These are phyloP conservation scores for Podaxis sp. DNA, from an alignment of 768 basidiomycete genomes.

Conservation along the genomic window DNA sequence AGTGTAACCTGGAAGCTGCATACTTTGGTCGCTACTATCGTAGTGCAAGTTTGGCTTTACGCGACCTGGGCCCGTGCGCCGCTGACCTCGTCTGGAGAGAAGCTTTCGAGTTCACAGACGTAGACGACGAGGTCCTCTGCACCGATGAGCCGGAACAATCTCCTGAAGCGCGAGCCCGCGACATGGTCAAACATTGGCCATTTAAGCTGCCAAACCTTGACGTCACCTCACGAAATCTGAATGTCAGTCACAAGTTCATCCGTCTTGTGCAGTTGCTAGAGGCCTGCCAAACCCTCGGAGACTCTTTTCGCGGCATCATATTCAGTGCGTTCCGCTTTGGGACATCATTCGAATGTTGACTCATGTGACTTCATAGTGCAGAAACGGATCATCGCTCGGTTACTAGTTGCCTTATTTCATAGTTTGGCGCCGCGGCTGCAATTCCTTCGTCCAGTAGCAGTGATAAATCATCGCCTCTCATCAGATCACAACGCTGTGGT, in stretches of 20 bases:
- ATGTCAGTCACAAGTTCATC: conserved; percentile 65
- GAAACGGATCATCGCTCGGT: conserved; percentile 45
- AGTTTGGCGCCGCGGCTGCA: conserved; percentile 43
- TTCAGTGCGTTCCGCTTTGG: conserved; percentile 41
- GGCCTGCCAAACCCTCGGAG: conserved; percentile 47
- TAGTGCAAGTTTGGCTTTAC: conserved; percentile 39
- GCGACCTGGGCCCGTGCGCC: conserved; percentile 64
- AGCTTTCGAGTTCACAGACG: conserved; percentile 37
- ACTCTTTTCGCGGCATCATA: conserved; percentile 60
- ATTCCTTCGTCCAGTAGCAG: conserved; percentile 51
- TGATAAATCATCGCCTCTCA: conserved; percentile 32
- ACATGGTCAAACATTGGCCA: conserved; percentile 53
- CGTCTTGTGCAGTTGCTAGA: conserved; percentile 56
- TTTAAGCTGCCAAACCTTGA: conserved; percentile 64
- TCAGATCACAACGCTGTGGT: conserved; percentile 25
- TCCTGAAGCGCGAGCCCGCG: conserved; percentile 25
- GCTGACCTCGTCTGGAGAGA: conserved; percentile 68
- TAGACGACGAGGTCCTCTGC: conserved; percentile 16
- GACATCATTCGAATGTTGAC: neutral
- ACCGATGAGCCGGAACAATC: conserved; percentile 27
- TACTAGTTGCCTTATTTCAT: conserved; percentile 57
- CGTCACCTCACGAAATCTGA: conserved; percentile 51
- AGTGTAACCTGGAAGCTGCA: conserved; percentile 35
- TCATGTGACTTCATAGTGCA: conserved; percentile 40
- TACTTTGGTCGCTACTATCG: conserved; percentile 39